Evolutionary conservation across 441 rosid species (phyloP).

Genomic region (Capsella rubella): DNA sequence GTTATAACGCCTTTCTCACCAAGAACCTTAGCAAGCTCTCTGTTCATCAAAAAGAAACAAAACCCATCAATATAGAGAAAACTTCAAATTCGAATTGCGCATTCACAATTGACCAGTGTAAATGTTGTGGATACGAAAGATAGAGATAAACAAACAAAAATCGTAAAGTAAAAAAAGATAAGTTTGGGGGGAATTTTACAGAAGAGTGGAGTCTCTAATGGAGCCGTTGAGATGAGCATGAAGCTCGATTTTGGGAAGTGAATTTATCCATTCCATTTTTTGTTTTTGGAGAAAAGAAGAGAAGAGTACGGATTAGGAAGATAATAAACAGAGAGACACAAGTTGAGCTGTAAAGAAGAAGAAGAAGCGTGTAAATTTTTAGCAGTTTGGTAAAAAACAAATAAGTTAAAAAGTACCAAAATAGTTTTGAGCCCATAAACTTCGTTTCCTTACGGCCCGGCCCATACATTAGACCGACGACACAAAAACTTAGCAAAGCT

Average conservation of each 20-base stretch:
- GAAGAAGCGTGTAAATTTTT: not conserved
- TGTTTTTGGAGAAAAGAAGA: conserved; percentile 9
- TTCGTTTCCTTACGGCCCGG: not conserved
- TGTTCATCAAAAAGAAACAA: conserved; percentile 36
- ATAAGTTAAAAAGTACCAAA: not conserved
- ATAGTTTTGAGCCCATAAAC: not conserved
- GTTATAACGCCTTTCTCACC: conserved; percentile 70
- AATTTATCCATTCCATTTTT: conserved; percentile 67
- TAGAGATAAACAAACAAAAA: not conserved
- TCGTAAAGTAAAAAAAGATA: not conserved
- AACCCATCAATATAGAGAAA: conserved; percentile 15
- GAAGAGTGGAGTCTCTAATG: conserved; percentile 83
- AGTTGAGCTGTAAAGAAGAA: not conserved
- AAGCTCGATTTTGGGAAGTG: conserved; percentile 87
- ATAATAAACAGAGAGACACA: conserved; percentile 1
- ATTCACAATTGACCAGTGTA: conserved; percentile 12
- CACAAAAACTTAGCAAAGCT: too few species aligned
- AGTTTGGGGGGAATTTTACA: conserved; percentile 46
- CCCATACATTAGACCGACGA: not conserved
- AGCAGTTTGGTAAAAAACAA: not conserved
- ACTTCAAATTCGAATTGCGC: not conserved
- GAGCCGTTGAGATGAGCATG: conserved; percentile 99
- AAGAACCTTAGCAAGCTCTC: conserved; percentile 85
- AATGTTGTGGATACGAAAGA: not conserved
- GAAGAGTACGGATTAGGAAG: conserved; percentile 32